Percentiles rank a stretch among this genome's conserved stretches.
These are phyloP conservation scores for Sodiomyces alkalinus DNA, from an alignment of 2,329 filamentous ascomycete species.

Conservation along the genomic window DNA sequence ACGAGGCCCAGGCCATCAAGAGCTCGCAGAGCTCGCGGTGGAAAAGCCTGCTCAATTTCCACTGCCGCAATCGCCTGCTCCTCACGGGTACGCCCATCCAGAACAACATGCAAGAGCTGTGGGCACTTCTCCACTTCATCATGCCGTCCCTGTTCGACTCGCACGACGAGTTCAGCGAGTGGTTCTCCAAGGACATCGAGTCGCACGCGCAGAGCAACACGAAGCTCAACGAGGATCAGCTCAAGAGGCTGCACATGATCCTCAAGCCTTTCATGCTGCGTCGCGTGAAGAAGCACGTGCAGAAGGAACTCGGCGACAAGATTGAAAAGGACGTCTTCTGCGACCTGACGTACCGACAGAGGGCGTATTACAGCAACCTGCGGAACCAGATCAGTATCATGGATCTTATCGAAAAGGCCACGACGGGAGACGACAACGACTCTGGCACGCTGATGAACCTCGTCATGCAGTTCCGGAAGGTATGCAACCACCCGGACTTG, in stretches of 20 bases:
- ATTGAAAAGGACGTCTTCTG: constrained; percentile 95
- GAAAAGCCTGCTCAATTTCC: constrained; percentile 89
- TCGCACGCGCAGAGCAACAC: constrained; percentile 97
- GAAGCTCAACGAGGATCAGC: constrained; percentile 97
- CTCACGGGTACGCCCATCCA: constrained; percentile 96
- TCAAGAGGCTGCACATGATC: constrained; percentile 96
- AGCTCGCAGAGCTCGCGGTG: constrained; percentile 90
- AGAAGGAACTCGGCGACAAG: constrained; percentile 98
- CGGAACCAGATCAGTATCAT: constrained; percentile 97
- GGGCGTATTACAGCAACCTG: constrained; percentile 81
- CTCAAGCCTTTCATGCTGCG: constrained; percentile 98
- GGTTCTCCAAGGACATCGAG: constrained; percentile 94
- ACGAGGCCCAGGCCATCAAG: constrained; percentile 98
- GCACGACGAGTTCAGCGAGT: constrained; percentile 84
- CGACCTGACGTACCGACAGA: constrained; percentile 88
- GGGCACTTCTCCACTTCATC: constrained; percentile 96
- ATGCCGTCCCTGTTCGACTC: constrained; percentile 98
- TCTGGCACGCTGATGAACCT: constrained; percentile 96
- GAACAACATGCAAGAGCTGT: constrained; percentile 99
- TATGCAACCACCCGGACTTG: constrained; percentile 94
- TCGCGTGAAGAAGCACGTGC: constrained; percentile 98
- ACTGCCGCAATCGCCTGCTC: constrained; percentile 85
- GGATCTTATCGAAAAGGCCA: constrained; percentile 95
- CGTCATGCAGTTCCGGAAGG: constrained; percentile 99
- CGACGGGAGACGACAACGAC: constrained; percentile 84